Base-by-base conservation (phyloP, 2,329 filamentous ascomycete species). In the Malbranchea zuffiana region DNA sequence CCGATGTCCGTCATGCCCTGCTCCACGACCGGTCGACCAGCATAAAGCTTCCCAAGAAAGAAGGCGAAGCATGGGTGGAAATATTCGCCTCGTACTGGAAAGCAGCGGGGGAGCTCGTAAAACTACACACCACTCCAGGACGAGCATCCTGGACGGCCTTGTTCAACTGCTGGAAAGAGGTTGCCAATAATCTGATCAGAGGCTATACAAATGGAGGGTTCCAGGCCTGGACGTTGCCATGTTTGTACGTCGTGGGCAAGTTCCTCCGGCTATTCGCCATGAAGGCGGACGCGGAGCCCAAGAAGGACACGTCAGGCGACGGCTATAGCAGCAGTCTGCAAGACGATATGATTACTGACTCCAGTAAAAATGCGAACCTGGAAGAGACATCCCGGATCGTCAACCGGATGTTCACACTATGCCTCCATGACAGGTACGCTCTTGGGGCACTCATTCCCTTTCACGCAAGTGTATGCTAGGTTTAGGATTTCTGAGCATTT, bases 351-450 rank as follows among this genome's bases (percentile, higher is more conserved):
- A 78, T 87, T 43, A 74, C 75, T 1, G 80, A 86, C 42, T 60
- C 71, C 10, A 79, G 82, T 50, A 83, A 84, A 56, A 79, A 92
- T 52, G 80, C 86, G 45, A 86, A 83, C 54, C 68, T 98, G 18
- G 83, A 94, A 57, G 87, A 96, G 59, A 86, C 86, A 23, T 87
- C 90, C 11, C 76, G 88, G 46, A 77, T 88, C 29, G 76, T 98
- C 42, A 96, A 95, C 58, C 75, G 82, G 32, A 86, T 96, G 47
- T 98, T 96, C 58, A 83, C 82, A 11, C 62, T 93, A 3, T 98
- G 90, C 57, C 68, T 94, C 32, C 85, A 78, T 50, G 90, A 98
- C 57, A 80, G 86, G 84, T 92, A 68, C 50, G 69, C 57, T 48
- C 19, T 35, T 21, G 24, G 4, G 32, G 18, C 26, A n/a, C 6